A percentile compares a stretch with the other conserved stretches of the same genome.
Conservation (phyloP, 495 filamentous ascomycete genomes). For the Chaetomium cochliodes region DNA sequence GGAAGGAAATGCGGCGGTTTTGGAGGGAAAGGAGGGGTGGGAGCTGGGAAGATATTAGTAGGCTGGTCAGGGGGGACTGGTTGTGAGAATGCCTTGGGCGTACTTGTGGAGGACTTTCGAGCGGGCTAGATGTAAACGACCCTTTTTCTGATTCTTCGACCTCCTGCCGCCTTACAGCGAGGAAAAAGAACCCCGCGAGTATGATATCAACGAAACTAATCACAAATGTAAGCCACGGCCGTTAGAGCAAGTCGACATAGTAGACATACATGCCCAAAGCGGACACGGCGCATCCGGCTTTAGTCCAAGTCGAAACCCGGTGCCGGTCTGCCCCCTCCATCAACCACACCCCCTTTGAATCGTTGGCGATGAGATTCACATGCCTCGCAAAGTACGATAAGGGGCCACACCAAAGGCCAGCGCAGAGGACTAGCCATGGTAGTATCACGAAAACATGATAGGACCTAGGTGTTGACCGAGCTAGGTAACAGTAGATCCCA, state of each 20-base stretch:
- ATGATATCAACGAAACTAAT: slow-evolving; percentile 26
- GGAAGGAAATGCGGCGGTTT: slow-evolving; percentile 16
- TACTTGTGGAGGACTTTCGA: slow-evolving; percentile 3
- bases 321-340: slow-evolving; percentile 6
- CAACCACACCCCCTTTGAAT: not conserved
- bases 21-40: slow-evolving; percentile 13
- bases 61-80: not conserved
- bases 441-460: slow-evolving; percentile 20
- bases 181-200: slow-evolving; percentile 24
- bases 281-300: slow-evolving; percentile 27
- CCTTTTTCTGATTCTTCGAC: not conserved
- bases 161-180: not conserved
- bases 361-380: slow-evolving; percentile 13
- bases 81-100: too few species aligned
- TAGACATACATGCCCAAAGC: slow-evolving; percentile 25
- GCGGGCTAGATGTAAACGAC: not conserved
- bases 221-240: not conserved
- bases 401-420: slow-evolving; percentile 26
- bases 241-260: too few species aligned
- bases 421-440: slow-evolving; percentile 15
- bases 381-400: slow-evolving; percentile 27
- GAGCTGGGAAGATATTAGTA: slow-evolving; percentile 1
- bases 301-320: slow-evolving; percentile 24
- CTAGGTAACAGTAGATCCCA: slow-evolving; percentile 25
- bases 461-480: slow-evolving; percentile 12